Evolutionary conservation across 208 protist genomes (phyloP).

Genomic region (Leishmania mexicana): DNA sequence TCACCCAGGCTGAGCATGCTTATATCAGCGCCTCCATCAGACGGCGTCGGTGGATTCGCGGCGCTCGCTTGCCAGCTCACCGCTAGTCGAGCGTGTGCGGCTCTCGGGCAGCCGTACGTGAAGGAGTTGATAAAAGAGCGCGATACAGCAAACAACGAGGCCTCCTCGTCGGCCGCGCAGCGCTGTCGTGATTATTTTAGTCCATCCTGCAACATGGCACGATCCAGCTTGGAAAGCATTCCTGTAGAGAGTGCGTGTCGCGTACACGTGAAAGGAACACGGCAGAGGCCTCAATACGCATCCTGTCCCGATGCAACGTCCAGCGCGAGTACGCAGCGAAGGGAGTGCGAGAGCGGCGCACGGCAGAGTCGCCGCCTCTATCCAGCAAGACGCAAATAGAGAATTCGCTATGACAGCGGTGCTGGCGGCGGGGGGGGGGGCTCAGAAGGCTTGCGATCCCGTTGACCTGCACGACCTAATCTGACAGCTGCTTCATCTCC

Average conservation of each 20-base stretch:
- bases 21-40: not conserved
- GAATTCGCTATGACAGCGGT: not conserved
- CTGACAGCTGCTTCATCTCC: not conserved
- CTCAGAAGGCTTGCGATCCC: not conserved
- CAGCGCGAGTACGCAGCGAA: not conserved
- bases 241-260: not conserved
- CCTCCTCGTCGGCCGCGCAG: not conserved
- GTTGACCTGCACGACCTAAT: not conserved
- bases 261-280: not conserved
- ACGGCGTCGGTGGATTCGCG: not conserved
- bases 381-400: not conserved
- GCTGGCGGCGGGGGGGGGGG: not conserved
- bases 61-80: not conserved
- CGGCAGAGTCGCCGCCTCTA: not conserved
- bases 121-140: not conserved
- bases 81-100: not conserved
- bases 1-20: not conserved
- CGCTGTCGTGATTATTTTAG: not conserved
- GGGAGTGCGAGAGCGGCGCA: not conserved
- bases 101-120: not conserved
- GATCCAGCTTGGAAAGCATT: not conserved
- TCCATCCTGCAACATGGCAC: not conserved
- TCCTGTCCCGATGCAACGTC: not conserved
- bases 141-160: not conserved
- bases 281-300: not conserved